Evolutionary conservation across 768 basidiomycete genomes (phyloP).

Genomic region (Crassisporium funariophilum): DNA sequence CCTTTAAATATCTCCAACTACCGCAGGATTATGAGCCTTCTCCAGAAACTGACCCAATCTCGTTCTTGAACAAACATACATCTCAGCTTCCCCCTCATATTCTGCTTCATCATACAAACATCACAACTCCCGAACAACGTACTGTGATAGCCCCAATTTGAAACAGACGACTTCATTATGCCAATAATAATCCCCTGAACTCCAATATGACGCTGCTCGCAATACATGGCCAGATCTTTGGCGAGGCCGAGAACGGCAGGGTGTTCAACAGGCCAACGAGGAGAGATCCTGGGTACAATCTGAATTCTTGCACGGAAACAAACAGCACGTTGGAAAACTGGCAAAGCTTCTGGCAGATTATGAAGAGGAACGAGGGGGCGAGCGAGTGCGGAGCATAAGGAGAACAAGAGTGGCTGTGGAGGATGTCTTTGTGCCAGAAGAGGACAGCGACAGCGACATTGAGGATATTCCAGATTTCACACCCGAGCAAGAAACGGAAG

Average conservation of each 20-base stretch:
- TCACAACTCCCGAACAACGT: slow-evolving; percentile 66
- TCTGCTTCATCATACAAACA: slow-evolving; percentile 42
- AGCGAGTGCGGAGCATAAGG: slow-evolving; percentile 53
- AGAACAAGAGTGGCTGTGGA: slow-evolving; percentile 39
- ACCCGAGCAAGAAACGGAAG: slow-evolving; percentile 46
- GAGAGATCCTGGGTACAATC: slow-evolving; percentile 71
- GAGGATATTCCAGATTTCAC: slow-evolving; percentile 15
- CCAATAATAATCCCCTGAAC: slow-evolving; percentile 54
- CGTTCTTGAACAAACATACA: slow-evolving; percentile 64
- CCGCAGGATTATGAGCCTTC: slow-evolving; percentile 59
- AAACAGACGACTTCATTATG: slow-evolving; percentile 72
- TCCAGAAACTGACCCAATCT: slow-evolving; percentile 57
- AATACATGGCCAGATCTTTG: slow-evolving; percentile 70
- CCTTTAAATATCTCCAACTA: slow-evolving; percentile 56
- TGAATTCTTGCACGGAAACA: slow-evolving; percentile 58
- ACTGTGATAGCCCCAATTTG: slow-evolving; percentile 64
- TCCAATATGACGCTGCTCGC: slow-evolving; percentile 55
- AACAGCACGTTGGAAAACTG: slow-evolving; percentile 70
- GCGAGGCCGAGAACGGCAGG: slow-evolving; percentile 55
- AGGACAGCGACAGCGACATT: slow-evolving; percentile 65
- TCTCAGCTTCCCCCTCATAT: slow-evolving; percentile 69
- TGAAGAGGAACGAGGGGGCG: slow-evolving; percentile 77
- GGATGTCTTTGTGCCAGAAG: slow-evolving; percentile 63
- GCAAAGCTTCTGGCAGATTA: slow-evolving; percentile 67
- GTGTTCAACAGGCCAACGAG: slow-evolving; percentile 57